phyloP scores from a whole-genome alignment of 2,329 filamentous ascomycete species.

The Ramichloridium luteum region DNA sequence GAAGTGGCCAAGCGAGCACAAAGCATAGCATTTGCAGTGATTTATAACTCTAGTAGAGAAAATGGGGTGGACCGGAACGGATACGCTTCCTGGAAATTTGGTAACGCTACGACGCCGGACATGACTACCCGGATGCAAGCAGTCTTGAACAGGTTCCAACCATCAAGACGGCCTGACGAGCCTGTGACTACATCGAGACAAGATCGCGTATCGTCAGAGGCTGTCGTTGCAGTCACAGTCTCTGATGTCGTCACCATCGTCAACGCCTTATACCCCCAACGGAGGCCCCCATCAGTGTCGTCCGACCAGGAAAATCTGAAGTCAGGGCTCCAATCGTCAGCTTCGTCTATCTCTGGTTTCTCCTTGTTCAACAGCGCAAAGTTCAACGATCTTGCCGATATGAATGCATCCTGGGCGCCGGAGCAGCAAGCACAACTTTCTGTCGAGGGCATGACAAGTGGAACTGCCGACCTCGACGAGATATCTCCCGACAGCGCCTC shows the following conservation, averaged over 20 bases:
- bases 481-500: neutral
- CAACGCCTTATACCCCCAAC: slow-evolving; percentile 71
- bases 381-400: slow-evolving; percentile 3
- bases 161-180: no score
- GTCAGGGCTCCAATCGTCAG: slow-evolving; percentile 34
- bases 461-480: no score
- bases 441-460: no score
- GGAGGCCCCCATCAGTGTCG: slow-evolving; percentile 48
- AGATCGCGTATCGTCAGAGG: no score
- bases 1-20: slow-evolving; percentile 72
- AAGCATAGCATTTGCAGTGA: slow-evolving; percentile 65
- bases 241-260: slow-evolving; percentile 71
- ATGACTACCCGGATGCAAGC: slow-evolving; percentile 59
- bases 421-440: no score
- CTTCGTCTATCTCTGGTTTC: slow-evolving; percentile 38
- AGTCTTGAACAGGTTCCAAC: slow-evolving; percentile 51
- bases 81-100: slow-evolving; percentile 50
- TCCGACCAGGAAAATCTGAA: slow-evolving; percentile 36
- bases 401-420: no score
- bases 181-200: no score
- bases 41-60: no score
- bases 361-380: slow-evolving; percentile 34
- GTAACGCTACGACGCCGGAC: slow-evolving; percentile 49
- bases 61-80: no score
- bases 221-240: slow-evolving; percentile 43